phyloP scores from a whole-genome alignment of 176 grass and related monocot species.

The Pontederia paniculata region DNA sequence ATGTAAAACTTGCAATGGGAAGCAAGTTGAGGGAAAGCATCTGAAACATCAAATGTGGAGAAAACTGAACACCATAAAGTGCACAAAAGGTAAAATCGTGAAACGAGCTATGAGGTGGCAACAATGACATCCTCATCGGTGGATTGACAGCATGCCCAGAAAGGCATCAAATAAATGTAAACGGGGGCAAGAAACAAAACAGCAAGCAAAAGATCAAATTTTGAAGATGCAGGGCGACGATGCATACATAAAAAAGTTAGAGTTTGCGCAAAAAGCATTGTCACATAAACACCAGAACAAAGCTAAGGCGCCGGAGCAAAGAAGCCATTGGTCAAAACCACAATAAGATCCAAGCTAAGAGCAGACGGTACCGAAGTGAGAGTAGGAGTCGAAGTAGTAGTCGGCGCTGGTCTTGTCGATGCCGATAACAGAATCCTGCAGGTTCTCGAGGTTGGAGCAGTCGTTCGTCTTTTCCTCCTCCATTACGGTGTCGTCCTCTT shows the following conservation, averaged over 20 bases:
- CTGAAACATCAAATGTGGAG: too few species aligned
- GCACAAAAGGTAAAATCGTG: too few species aligned
- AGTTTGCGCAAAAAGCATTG: too few species aligned
- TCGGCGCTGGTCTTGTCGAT: slow-evolving; percentile 90
- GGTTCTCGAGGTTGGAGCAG: slow-evolving; percentile 4
- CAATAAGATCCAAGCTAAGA: neutral
- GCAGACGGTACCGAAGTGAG: slow-evolving; percentile 60
- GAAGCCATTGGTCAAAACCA: neutral
- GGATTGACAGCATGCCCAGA: too few species aligned
- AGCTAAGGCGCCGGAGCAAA: neutral
- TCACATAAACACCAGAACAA: neutral
- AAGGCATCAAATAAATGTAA: too few species aligned
- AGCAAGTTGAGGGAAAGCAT: too few species aligned
- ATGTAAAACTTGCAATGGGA: too few species aligned
- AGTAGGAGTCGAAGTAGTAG: slow-evolving; percentile 99
- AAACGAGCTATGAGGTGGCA: too few species aligned
- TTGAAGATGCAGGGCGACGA: neutral
- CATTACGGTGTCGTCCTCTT: slow-evolving; percentile 9
- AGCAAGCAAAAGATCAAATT: neutral
- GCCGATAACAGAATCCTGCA: slow-evolving; percentile 27
- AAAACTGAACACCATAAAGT: too few species aligned
- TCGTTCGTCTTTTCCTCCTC: slow-evolving; percentile 15
- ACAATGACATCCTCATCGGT: too few species aligned
- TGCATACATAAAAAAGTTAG: neutral
- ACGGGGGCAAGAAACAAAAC: neutral